Evolutionary conservation across 441 rosid species (phyloP), one percentile per base, ranked within the genome.

Genomic region (Erysimum pusillum): DNA sequence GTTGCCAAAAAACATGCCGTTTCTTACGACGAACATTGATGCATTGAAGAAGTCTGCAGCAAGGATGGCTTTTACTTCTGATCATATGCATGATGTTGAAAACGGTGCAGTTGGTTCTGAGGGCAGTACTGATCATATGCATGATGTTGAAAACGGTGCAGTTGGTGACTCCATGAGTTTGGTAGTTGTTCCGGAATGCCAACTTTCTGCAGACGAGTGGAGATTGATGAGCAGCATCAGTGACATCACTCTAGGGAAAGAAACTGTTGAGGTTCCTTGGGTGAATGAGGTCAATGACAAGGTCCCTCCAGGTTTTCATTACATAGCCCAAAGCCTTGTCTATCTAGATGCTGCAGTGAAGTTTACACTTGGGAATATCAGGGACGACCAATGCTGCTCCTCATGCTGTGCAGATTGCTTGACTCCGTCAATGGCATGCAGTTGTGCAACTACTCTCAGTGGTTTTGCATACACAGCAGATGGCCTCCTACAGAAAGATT

Each of bases 201-300:
- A 85, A 25, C 70, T 83, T 11, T 83, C 87, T 80, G 66, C 84
- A 53, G 84, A 73, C 67, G 89, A 88, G 46, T 67, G 85, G 34
- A 84, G 88, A 79, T 80, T 83, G 57, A 74, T 88, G 65, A 69
- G 81, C 76, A 62, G 83, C 74, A 28, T 79, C 4, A 72, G 66
- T 52, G 97, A 96, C 84, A 81, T 96, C 69, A 73, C 90, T 48
- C 86, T 84, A 76, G 97, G 96, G 65, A 90, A 90, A 80, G 99
- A 96, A 82, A 64, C 63, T 18, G 82, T 85, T 59, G 79, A 83
- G 81, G 88, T 96, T 61, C 80, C 94, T 7, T 93, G 98, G 98
- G 78, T 83, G 53, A 96, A 91, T 79, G 95, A 91, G 71, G 67
- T 89, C 42, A 89, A 70, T 56, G 79, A 76, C 53, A 89, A 86